These are phyloP conservation scores for Emmonsiellopsis sp. DNA, from an alignment of 2,329 filamentous ascomycete genomes.

Conservation along the genomic window DNA sequence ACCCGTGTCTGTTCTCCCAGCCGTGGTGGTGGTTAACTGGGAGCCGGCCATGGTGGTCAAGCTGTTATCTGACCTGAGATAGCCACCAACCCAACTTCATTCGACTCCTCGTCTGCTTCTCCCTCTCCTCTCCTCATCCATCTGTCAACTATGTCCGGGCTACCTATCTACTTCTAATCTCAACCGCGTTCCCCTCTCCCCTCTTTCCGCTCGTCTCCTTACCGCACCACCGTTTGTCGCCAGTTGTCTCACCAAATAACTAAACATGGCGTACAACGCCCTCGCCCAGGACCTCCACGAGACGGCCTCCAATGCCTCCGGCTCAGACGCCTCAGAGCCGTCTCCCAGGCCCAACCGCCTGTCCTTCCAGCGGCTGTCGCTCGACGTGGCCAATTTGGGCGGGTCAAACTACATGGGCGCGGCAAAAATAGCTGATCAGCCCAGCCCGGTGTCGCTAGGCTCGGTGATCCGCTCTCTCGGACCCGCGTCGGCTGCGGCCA, in stretches of 20 bases:
- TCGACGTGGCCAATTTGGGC: constrained; percentile 25
- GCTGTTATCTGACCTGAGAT: no score
- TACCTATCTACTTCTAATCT: background rate
- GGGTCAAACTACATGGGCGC: constrained; percentile 19
- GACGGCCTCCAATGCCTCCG: constrained; percentile 26
- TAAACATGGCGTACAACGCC: constrained; percentile 36
- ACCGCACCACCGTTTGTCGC: background rate
- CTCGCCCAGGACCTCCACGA: constrained; percentile 34
- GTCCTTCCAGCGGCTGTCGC: constrained; percentile 22
- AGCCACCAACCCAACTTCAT: no score
- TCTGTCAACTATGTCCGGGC: background rate
- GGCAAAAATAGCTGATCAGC: constrained; percentile 20
- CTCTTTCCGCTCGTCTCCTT: background rate
- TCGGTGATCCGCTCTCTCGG: constrained; percentile 10
- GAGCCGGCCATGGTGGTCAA: no score
- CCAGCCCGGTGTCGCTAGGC: constrained; percentile 11
- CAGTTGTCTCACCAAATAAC: constrained; percentile 7
- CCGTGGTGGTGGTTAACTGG: no score
- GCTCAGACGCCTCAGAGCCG: constrained; percentile 25
- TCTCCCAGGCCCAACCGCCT: constrained; percentile 19
- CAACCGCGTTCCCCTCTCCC: background rate
- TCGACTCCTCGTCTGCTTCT: background rate
- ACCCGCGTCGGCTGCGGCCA: constrained; percentile 11
- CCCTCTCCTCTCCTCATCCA: background rate
- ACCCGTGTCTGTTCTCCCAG: no score